Evolutionary conservation across 805 yeast species (phyloP), one percentile per base, ranked within the genome.

Genomic region (Candida insectorum): DNA sequence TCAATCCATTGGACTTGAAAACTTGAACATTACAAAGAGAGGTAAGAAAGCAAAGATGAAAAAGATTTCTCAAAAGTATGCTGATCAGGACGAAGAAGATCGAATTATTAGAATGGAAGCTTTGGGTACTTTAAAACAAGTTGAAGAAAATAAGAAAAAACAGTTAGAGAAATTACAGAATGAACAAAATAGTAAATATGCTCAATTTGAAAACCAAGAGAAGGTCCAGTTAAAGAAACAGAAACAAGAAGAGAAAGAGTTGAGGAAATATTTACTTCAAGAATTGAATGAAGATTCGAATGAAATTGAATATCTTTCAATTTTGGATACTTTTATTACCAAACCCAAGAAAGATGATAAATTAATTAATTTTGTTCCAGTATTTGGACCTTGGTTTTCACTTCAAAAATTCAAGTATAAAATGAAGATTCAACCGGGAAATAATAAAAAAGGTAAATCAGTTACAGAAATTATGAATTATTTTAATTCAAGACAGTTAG

Each of bases 341-440:
- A 67, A 71, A 21, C 79, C 79, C 1, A 53, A 58, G 8, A 49
- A 61, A 18, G 52, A 60, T 1, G 95, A 85, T 49, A 60, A 49
- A 3, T 62, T 85, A 8, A 48, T 67, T 8, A 85, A 79, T 37
- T 77, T 84, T 5, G 73, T 91, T 9, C 94, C 96, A 1, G 79
- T 86, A 13, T 91, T 88, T 69, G 97, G 93, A 0, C 98, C 98
- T 2, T 93, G 96, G 96, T 59, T 75, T 9, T 72, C 97, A 0
- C 56, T 93, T 43, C 71, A 65, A 39, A 83, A 83, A 52, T 76
- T 71, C 56, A 80, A 84, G 49, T 88, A 85, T 60, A 87, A 87
- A 54, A 81, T 85, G 22, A 91, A 91, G 54, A 60, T 91, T 19
- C 85, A 79, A 45, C 89, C 95, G 0, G 85, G 85, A 3, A 66